Base-by-base conservation (phyloP, 495 filamentous ascomycete species). In the Hypoxylon subgilvum region DNA sequence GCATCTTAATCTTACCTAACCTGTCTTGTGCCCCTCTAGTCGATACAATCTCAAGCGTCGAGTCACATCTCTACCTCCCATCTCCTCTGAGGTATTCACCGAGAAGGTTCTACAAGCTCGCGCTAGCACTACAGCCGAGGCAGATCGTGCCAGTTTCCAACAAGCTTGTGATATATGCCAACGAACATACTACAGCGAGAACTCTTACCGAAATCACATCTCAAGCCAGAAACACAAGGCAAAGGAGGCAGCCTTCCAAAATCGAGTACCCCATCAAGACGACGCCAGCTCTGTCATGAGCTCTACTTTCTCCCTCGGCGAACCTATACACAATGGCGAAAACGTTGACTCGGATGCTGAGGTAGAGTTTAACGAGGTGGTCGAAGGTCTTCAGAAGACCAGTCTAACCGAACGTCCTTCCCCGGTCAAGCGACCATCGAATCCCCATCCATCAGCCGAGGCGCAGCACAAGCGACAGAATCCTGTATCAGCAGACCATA, bases 11-110 rank as follows among this genome's bases (percentile, higher is more conserved):
- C 6, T 39, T 5, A 52, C 28, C 51, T 60, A 51, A 61, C 36
- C 32, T 36, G 19, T 52, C 62, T 42, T 13, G 22, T 46, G 53
- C 44, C n/a, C 23, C 31, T 27, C 27, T 30, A 96, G 92, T 75
- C 85, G 95, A 48, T 98, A 98, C 72, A 98, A 98, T 72, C 84
- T 98, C 66, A 97, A 98, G 74, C 90, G 94, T 61, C 89, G 92
- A 55, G 88, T 98, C 58, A 91, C 93, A 16, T 88, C 90, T 9
- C 80, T 98, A 5, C 92, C 94, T 14, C 95, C 94, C 0, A 88
- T 98, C 17, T 85, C 92, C 10, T 93, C 93, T 28, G 93, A 97
- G 70, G 79, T 88, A 4, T 98, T 98, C 74, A 90, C 91, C 66
- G 94, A 98, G 60, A 97, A 97, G 74, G 95, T 97, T 28, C 78